These are phyloP conservation scores for Hippophae tibetana DNA, from an alignment of 306 rosid species.

Conservation along the genomic window DNA sequence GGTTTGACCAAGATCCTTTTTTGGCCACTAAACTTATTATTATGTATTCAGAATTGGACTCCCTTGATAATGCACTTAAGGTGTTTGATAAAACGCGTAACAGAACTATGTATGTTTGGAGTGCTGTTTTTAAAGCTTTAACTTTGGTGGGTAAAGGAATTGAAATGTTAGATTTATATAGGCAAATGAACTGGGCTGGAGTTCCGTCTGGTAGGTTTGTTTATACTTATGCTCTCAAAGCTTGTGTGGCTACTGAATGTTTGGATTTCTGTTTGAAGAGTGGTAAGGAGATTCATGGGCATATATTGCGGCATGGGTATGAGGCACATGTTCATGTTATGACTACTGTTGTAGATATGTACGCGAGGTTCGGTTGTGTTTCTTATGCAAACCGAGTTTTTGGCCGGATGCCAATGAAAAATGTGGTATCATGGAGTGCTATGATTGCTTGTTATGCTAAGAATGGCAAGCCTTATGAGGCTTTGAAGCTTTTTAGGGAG, in stretches of 20 bases:
- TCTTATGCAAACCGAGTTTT: slow-evolving; percentile 59
- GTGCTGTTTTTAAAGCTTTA: slow-evolving; percentile 68
- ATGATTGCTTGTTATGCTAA: slow-evolving; percentile 80
- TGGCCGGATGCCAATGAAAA: slow-evolving; percentile 51
- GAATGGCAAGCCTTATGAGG: slow-evolving; percentile 64
- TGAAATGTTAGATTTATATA: slow-evolving; percentile 55
- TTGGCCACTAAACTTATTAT: slow-evolving; percentile 80
- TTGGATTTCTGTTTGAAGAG: slow-evolving; percentile 37
- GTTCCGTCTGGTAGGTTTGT: slow-evolving; percentile 61
- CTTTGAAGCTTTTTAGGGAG: slow-evolving; percentile 60
- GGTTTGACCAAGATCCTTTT: slow-evolving; percentile 64
- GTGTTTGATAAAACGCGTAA: slow-evolving; percentile 62
- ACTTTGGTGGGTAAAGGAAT: slow-evolving; percentile 62
- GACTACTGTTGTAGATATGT: slow-evolving; percentile 85
- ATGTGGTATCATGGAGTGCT: slow-evolving; percentile 91
- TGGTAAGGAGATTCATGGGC: slow-evolving; percentile 92
- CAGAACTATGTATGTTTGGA: slow-evolving; percentile 83
- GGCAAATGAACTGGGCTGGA: slow-evolving; percentile 51
- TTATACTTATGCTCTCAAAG: slow-evolving; percentile 73
- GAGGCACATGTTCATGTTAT: slow-evolving; percentile 54
- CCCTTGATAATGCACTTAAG: slow-evolving; percentile 51
- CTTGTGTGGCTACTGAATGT: slow-evolving; percentile 62
- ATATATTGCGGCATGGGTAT: slow-evolving; percentile 69
- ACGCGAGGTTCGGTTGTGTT: slow-evolving; percentile 65
- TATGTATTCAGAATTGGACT: slow-evolving; percentile 68